Conservation (phyloP, 192 early-diverging fungal genomes). For the Glomus cerebriforme region DNA sequence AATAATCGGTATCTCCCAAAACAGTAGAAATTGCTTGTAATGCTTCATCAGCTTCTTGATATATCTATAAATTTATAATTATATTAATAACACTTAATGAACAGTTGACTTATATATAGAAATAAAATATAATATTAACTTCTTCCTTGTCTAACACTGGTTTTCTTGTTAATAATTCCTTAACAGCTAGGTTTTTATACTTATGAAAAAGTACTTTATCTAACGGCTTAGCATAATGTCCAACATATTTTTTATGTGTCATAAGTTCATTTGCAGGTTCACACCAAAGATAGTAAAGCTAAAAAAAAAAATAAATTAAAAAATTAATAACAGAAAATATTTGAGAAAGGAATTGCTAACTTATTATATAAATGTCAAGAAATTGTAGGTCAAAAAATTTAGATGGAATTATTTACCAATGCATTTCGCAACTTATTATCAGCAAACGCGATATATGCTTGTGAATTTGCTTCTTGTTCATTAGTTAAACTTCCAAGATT, state of each 20-base stretch:
- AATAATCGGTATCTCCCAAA: conserved; percentile 51
- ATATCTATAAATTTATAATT: conserved; percentile 44
- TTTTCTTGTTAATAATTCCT: conserved; percentile 60
- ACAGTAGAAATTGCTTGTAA: conserved; percentile 53
- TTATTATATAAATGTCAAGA: too few relatives aligned
- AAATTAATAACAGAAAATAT: not conserved
- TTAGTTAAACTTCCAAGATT: conserved; percentile 26
- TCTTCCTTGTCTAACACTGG: conserved; percentile 57
- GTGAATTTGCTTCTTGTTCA: conserved; percentile 30
- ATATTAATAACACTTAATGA: conserved; percentile 30
- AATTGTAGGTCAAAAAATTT: too few relatives aligned
- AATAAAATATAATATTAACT: conserved; percentile 26
- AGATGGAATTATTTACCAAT: conserved; percentile 43
- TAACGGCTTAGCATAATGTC: conserved; percentile 41
- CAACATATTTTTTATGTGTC: conserved; percentile 38
- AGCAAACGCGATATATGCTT: conserved; percentile 46
- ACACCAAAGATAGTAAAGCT: conserved; percentile 47
- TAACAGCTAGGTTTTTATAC: conserved; percentile 43
- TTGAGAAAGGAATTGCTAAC: too few relatives aligned
- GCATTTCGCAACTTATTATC: conserved; percentile 58
- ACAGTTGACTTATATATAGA: not conserved
- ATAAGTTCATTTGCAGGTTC: conserved; percentile 41
- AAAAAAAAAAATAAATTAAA: not conserved
- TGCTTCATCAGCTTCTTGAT: conserved; percentile 52
- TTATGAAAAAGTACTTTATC: conserved; percentile 35